A percentile compares a stretch with the other conserved stretches of the same genome.
Conservation (phyloP, 139 green algal species). For the Micractinium sp. region DNA sequence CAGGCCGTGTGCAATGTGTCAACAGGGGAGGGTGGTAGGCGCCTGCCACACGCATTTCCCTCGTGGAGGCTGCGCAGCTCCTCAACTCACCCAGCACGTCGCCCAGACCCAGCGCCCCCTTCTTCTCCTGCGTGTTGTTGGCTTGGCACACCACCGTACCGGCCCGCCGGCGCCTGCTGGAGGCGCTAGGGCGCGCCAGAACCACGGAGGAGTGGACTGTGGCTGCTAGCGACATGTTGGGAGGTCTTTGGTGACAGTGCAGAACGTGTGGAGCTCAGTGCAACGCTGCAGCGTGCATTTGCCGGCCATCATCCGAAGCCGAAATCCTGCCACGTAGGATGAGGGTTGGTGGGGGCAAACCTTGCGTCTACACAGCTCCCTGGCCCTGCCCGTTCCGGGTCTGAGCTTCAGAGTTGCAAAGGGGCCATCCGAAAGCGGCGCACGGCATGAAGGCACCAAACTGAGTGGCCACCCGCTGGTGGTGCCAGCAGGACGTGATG, state of each 20-base stretch:
- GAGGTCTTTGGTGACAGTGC: neutral
- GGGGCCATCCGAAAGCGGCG: too few species aligned
- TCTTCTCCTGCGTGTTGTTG: neutral
- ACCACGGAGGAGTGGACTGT: neutral
- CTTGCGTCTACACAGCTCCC: too few species aligned
- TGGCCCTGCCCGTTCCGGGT: too few species aligned
- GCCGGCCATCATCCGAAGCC: too few species aligned
- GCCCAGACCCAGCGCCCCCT: neutral
- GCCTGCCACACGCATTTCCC: neutral
- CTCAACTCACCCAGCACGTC: slow-evolving; percentile 1
- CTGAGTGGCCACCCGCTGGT: too few species aligned
- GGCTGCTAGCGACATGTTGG: neutral
- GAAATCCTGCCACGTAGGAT: too few species aligned
- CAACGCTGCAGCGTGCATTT: too few species aligned
- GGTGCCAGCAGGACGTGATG: too few species aligned
- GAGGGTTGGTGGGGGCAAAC: too few species aligned
- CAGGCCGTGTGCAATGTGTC: neutral
- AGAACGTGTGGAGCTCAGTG: neutral
- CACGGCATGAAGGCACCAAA: too few species aligned
- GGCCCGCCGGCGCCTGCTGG: neutral
- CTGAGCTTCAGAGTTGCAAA: too few species aligned
- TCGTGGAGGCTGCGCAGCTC: neutral
- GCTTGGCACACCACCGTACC: slow-evolving; percentile 14
- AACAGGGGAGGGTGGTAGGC: neutral
- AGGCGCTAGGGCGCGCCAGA: neutral